Percentiles rank a stretch among this genome's conserved stretches.
Evolutionary conservation across 129 eudicot genomes (phyloP).

Genomic region (Artemisia tridentata): DNA sequence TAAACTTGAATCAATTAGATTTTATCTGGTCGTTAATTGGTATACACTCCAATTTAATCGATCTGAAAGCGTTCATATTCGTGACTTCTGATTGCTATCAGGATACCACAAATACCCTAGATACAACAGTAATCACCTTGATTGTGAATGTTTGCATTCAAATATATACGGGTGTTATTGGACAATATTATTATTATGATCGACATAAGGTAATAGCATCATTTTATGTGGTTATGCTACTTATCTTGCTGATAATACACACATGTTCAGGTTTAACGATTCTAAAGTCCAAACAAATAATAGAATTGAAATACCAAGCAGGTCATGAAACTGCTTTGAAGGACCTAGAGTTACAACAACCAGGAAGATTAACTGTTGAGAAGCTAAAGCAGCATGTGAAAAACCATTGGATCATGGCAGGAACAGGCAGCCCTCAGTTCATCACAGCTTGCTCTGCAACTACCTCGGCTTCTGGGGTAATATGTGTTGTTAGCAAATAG

Average conservation of each 20-base stretch:
- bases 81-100: too few species aligned
- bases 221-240: background rate
- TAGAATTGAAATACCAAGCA: background rate
- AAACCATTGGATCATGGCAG: background rate
- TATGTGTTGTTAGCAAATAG: too few species aligned
- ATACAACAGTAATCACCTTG: too few species aligned
- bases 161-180: background rate
- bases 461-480: too few species aligned
- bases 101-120: too few species aligned
- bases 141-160: background rate
- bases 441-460: background rate
- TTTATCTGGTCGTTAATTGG: too few species aligned
- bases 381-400: background rate
- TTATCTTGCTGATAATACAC: constrained; percentile 2
- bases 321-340: background rate
- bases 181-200: too few species aligned
- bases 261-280: constrained; percentile 20
- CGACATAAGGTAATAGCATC: background rate
- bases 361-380: background rate
- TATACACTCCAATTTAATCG: too few species aligned
- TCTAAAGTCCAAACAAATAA: constrained; percentile 11
- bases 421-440: background rate
- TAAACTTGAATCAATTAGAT: too few species aligned
- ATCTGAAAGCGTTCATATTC: too few species aligned
- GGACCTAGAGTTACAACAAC: background rate